A percentile compares a stretch with the other conserved stretches of the same genome.
Conservation (phyloP, 1,139 yeast species). For the Diutina mesorugosa region DNA sequence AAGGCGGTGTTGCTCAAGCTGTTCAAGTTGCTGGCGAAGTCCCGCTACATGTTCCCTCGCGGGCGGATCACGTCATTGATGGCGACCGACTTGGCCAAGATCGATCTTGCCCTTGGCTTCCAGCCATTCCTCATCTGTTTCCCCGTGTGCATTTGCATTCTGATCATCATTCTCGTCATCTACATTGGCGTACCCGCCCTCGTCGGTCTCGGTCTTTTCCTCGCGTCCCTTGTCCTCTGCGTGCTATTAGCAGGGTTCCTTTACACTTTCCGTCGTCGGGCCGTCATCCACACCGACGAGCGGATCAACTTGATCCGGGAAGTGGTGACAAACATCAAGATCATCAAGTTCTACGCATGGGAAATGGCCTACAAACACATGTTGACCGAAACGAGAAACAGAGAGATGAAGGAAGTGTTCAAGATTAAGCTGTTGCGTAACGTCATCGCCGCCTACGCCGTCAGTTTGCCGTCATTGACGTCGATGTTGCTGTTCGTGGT, state of each 20-base stretch:
- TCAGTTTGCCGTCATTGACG: conserved; percentile 27
- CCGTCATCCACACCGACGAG: conserved; percentile 13
- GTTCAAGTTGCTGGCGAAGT: conserved; percentile 21
- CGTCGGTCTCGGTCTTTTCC: conserved; percentile 30
- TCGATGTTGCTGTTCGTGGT: conserved; percentile 31
- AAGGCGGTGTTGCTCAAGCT: conserved; percentile 26
- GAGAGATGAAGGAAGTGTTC: conserved; percentile 29
- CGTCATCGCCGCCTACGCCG: conserved; percentile 34
- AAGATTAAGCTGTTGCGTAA: conserved; percentile 32
- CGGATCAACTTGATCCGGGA: conserved; percentile 34
- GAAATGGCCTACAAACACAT: conserved; percentile 29
- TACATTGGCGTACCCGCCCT: conserved; percentile 29
- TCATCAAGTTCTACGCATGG: conserved; percentile 37
- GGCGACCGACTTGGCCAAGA: conserved; percentile 33
- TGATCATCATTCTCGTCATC: conserved; percentile 21
- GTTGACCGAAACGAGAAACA: conserved; percentile 21
- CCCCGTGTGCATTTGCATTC: conserved; percentile 31
- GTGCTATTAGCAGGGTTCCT: conserved; percentile 25
- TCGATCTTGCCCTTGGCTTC: conserved; percentile 34
- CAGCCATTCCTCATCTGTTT: conserved; percentile 32
- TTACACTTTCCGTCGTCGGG: conserved; percentile 8
- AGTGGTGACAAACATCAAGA: conserved; percentile 26
- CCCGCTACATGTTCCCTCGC: conserved; percentile 22
- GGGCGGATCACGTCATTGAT: conserved; percentile 31
- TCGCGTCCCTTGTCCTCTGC: conserved; percentile 26